Percentiles rank a stretch among this genome's conserved stretches.
These are phyloP conservation scores for Colletotrichum scovillei DNA, from an alignment of 2,329 filamentous ascomycete species.

Conservation along the genomic window DNA sequence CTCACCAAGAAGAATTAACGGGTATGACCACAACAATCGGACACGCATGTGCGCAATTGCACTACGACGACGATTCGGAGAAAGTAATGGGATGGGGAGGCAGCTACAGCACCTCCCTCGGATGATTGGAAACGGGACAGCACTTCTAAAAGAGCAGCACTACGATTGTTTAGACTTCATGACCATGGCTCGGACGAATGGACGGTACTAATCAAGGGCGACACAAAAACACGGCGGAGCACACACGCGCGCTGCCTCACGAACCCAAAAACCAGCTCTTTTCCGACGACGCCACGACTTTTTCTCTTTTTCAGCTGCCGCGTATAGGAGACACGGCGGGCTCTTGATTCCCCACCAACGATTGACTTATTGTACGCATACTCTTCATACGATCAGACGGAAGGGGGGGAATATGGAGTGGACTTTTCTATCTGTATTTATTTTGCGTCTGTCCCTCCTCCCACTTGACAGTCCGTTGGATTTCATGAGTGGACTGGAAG, in stretches of 20 bases:
- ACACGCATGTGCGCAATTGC: background rate
- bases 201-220: constrained; percentile 18
- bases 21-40: background rate
- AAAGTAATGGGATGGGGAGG: background rate
- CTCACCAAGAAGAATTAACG: constrained; percentile 20
- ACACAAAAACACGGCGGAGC: background rate
- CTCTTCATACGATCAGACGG: constrained; percentile 25
- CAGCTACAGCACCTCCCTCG: background rate
- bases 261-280: background rate
- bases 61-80: background rate
- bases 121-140: constrained; percentile 12
- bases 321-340: constrained; percentile 13
- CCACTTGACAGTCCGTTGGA: background rate
- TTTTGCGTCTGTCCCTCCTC: background rate
- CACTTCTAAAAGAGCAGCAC: constrained; percentile 19
- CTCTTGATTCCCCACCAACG: constrained; percentile 31
- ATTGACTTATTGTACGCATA: constrained; percentile 26
- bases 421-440: constrained; percentile 23
- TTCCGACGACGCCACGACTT: constrained; percentile 23
- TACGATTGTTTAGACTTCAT: constrained; percentile 30
- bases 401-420: background rate
- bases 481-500: background rate
- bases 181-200: constrained; percentile 20
- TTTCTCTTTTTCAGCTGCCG: constrained; percentile 2
- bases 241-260: background rate